Evolutionary conservation across 805 yeast species (phyloP).

Genomic region (Zygosaccharomyces kombuchaensis): DNA sequence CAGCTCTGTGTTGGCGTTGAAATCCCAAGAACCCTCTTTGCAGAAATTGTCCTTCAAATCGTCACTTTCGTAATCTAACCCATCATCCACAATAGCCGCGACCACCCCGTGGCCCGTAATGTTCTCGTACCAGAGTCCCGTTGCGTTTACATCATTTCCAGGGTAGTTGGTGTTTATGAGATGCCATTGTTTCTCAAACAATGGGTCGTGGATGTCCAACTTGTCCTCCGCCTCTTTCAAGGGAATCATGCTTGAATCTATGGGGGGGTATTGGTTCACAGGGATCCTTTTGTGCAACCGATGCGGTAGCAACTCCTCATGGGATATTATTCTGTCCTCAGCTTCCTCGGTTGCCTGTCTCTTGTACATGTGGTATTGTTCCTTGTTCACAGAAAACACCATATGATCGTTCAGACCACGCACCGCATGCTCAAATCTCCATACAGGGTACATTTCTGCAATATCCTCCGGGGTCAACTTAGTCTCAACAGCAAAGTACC

Average conservation of each 20-base stretch:
- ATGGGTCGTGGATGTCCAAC: slow-evolving; percentile 74
- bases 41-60: slow-evolving; percentile 71
- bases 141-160: slow-evolving; percentile 82
- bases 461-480: slow-evolving; percentile 38
- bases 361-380: slow-evolving; percentile 1
- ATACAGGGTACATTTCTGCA: slow-evolving; percentile 37
- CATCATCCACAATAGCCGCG: slow-evolving; percentile 91
- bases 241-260: slow-evolving; percentile 50
- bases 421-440: slow-evolving; percentile 61
- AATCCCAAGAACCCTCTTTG: slow-evolving; percentile 88
- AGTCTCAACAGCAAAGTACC: slow-evolving; percentile 63
- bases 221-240: slow-evolving; percentile 45
- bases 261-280: slow-evolving; percentile 38
- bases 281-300: slow-evolving; percentile 56
- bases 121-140: slow-evolving; percentile 78
- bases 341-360: neutral
- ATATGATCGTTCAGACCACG: slow-evolving; percentile 58
- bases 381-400: slow-evolving; percentile 50
- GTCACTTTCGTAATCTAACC: slow-evolving; percentile 73
- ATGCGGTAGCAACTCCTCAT: slow-evolving; percentile 54
- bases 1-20: slow-evolving; percentile 63
- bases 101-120: slow-evolving; percentile 79
- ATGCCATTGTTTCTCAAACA: slow-evolving; percentile 88
- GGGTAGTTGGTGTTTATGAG: slow-evolving; percentile 66
- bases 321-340: slow-evolving; percentile 34